These are phyloP conservation scores for Kodamaea kakaduensis DNA, from an alignment of 805 yeast genomes.

Conservation along the genomic window DNA sequence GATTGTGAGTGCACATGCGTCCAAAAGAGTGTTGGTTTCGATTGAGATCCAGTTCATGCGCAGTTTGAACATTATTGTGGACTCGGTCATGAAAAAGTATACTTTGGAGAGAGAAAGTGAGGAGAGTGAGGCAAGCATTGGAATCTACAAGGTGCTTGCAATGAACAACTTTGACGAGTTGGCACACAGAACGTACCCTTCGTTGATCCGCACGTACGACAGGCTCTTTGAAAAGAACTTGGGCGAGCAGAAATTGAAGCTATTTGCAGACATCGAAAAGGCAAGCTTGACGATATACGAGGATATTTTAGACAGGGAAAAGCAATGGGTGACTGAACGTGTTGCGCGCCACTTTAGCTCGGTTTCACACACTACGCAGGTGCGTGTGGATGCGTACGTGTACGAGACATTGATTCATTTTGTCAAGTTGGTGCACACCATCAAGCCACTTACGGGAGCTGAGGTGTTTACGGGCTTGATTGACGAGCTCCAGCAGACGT, in stretches of 20 bases:
- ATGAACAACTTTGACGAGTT: constrained; percentile 42
- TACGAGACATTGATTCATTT: constrained; percentile 38
- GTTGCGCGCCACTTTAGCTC: constrained; percentile 24
- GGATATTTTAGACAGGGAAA: constrained; percentile 37
- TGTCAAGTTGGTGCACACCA: constrained; percentile 35
- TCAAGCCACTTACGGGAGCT: constrained; percentile 38
- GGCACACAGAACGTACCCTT: constrained; percentile 29
- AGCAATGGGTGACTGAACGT: constrained; percentile 27
- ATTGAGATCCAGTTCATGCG: constrained; percentile 45
- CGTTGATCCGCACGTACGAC: constrained; percentile 31
- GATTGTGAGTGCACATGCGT: constrained; percentile 35
- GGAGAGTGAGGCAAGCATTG: constrained; percentile 7
- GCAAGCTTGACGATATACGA: constrained; percentile 37
- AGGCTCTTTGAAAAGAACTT: constrained; percentile 32
- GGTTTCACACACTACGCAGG: constrained; percentile 2
- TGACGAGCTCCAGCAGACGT: constrained; percentile 35
- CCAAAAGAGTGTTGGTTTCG: constrained; percentile 37
- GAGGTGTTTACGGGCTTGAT: constrained; percentile 34
- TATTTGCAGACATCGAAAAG: constrained; percentile 40
- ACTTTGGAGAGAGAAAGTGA: constrained; percentile 22
- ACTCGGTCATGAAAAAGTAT: constrained; percentile 39
- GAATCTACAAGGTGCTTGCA: constrained; percentile 36
- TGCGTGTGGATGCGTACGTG: constrained; percentile 36
- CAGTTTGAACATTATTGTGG: constrained; percentile 37
- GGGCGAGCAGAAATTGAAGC: constrained; percentile 33